Conservation (phyloP, 139 green algal genomes). For the Zygnema cylindricum region DNA sequence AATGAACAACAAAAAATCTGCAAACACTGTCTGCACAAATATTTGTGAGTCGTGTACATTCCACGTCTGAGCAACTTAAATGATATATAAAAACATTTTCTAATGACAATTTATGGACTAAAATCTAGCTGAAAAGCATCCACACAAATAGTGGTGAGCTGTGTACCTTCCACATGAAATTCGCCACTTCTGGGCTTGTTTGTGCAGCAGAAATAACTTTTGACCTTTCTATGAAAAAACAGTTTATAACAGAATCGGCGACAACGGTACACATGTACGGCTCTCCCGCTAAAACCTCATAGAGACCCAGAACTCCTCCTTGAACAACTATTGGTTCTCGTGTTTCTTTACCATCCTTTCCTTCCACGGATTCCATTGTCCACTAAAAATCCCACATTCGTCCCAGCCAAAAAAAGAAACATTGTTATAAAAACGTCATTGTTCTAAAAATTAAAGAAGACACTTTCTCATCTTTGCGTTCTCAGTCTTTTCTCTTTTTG, state of each 20-base stretch:
- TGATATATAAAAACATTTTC: not conserved
- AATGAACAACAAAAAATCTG: no score
- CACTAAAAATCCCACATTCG: not conserved
- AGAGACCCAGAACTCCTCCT: not conserved
- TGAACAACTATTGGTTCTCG: not conserved
- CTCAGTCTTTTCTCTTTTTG: not conserved
- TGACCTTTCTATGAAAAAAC: not conserved
- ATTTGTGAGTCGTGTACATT: not conserved
- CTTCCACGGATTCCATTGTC: not conserved
- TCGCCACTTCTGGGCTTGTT: not conserved
- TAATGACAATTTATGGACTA: not conserved
- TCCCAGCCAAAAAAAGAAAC: not conserved
- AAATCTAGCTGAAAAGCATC: not conserved
- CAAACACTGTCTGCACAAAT: no score
- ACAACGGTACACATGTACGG: slow-evolving; percentile 17
- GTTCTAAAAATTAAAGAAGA: not conserved
- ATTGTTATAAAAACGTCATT: not conserved
- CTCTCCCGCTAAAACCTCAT: not conserved
- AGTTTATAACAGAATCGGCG: not conserved
- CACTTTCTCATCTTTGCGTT: not conserved
- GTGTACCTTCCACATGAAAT: not conserved
- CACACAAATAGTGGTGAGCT: not conserved
- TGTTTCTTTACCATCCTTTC: not conserved
- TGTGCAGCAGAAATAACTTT: not conserved
- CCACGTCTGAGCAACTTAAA: not conserved